These are phyloP conservation scores for Flaveria sonorensis DNA, from an alignment of 129 eudicot species.

Conservation along the genomic window DNA sequence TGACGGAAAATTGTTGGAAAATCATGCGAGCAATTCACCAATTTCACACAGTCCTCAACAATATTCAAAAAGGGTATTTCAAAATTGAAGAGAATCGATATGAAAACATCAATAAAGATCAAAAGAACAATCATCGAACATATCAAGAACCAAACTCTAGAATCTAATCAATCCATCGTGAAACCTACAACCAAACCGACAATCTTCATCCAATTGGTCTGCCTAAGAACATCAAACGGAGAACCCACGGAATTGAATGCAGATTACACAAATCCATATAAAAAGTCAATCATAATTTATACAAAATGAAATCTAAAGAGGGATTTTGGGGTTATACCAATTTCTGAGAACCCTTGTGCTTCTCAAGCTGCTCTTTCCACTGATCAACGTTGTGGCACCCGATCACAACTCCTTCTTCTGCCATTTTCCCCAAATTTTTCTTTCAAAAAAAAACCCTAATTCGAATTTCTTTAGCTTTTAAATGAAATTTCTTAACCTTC, in stretches of 20 bases:
- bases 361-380: conserved; percentile 49
- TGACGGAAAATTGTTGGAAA: background rate
- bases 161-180: background rate
- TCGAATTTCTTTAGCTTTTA: background rate
- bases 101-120: too few relatives aligned
- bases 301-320: background rate
- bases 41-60: background rate
- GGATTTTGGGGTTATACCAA: conserved; percentile 23
- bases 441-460: conserved; percentile 13
- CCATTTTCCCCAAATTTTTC: conserved; percentile 4
- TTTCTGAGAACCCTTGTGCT: conserved; percentile 36
- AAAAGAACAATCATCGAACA: too few relatives aligned
- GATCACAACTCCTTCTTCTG: conserved; percentile 64
- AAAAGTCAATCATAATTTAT: background rate
- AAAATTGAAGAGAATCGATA: too few relatives aligned
- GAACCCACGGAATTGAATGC: background rate
- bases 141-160: background rate
- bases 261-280: background rate
- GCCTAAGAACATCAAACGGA: background rate
- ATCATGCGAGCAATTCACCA: background rate
- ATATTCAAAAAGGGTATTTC: background rate
- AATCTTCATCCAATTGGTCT: background rate
- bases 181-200: background rate
- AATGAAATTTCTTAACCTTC: background rate
- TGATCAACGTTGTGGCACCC: conserved; percentile 56